A percentile compares a stretch with the other conserved stretches of the same genome.
phyloP scores from a whole-genome alignment of 2,329 filamentous ascomycete genomes.

The Trichoderma asperellum region DNA sequence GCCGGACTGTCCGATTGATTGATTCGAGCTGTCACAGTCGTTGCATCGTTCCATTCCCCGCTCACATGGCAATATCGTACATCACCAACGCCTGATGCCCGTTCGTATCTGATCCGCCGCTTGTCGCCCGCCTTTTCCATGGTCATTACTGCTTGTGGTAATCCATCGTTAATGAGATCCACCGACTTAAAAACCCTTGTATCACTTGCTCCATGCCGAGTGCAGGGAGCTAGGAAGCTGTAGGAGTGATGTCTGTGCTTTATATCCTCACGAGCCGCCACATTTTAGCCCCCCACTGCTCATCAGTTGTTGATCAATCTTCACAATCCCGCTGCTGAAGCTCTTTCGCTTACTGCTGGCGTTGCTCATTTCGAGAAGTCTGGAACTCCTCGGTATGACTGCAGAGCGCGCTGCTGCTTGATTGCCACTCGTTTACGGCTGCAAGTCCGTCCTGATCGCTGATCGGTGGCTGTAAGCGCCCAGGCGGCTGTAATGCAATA shows the following conservation, averaged over 20 bases:
- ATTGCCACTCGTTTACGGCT: constrained; percentile 11
- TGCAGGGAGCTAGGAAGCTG: constrained; percentile 17
- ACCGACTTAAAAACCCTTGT: constrained; percentile 23
- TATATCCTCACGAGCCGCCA: constrained; percentile 28
- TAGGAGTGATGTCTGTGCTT: constrained; percentile 19
- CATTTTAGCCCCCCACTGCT: constrained; percentile 17
- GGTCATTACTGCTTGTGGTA: neutral
- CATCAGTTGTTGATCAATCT: constrained; percentile 27
- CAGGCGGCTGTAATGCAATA: constrained; percentile 21
- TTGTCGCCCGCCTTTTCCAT: neutral
- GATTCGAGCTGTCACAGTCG: constrained; percentile 19
- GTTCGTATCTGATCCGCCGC: constrained; percentile 9
- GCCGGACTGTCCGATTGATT: constrained; percentile 35
- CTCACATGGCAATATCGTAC: constrained; percentile 41
- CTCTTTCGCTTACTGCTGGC: constrained; percentile 29
- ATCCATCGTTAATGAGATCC: constrained; percentile 23
- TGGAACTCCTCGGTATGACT: constrained; percentile 35
- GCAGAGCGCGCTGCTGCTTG: constrained; percentile 8
- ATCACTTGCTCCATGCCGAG: constrained; percentile 16
- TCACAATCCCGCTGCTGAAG: constrained; percentile 21
- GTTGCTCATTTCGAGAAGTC: constrained; percentile 32
- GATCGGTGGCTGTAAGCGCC: constrained; percentile 26
- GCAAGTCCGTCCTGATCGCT: constrained; percentile 1
- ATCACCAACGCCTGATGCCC: constrained; percentile 29
- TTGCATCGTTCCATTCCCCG: constrained; percentile 28